Evolutionary conservation across 2,329 filamentous ascomycete species (phyloP).

Genomic region (Penicillium sp.): DNA sequence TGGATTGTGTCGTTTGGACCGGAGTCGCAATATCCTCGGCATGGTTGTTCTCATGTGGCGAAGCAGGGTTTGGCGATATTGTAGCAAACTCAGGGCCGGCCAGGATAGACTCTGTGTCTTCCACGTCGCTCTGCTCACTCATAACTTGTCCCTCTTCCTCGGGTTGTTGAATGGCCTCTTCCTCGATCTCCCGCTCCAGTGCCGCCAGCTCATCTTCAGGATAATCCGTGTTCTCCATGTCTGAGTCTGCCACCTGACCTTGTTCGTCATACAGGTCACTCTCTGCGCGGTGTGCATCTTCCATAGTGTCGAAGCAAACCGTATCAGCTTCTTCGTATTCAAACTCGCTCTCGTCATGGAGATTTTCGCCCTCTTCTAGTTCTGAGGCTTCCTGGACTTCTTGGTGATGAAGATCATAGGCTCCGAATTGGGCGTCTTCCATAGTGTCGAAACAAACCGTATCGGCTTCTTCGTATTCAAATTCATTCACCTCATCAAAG

Average conservation of each 20-base stretch:
- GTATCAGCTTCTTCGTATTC: constrained; percentile 19
- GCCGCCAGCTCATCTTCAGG: background rate
- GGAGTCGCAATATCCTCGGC: constrained; percentile 18
- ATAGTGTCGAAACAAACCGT: constrained; percentile 3
- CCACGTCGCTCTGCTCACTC: constrained; percentile 15
- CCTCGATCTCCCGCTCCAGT: background rate
- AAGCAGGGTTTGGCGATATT: background rate
- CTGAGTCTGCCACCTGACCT: background rate
- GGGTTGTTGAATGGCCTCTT: constrained; percentile 1
- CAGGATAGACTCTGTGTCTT: constrained; percentile 19
- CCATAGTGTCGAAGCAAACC: constrained; percentile 22
- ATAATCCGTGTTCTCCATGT: background rate
- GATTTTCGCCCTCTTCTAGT: background rate
- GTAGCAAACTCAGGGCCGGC: background rate
- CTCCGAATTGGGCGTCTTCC: constrained; percentile 3
- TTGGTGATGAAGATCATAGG: background rate
- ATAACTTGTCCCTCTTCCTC: background rate
- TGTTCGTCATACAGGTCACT: background rate
- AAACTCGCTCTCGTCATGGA: background rate
- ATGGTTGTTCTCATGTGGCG: background rate
- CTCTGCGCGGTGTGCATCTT: constrained; percentile 6
- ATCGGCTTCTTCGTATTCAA: constrained; percentile 14
- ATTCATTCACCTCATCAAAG: background rate
- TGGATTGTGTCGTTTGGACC: constrained; percentile 6
- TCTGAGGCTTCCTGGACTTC: background rate